These are phyloP conservation scores for Roridomyces roridus DNA, from an alignment of 768 basidiomycete genomes.

Conservation along the genomic window DNA sequence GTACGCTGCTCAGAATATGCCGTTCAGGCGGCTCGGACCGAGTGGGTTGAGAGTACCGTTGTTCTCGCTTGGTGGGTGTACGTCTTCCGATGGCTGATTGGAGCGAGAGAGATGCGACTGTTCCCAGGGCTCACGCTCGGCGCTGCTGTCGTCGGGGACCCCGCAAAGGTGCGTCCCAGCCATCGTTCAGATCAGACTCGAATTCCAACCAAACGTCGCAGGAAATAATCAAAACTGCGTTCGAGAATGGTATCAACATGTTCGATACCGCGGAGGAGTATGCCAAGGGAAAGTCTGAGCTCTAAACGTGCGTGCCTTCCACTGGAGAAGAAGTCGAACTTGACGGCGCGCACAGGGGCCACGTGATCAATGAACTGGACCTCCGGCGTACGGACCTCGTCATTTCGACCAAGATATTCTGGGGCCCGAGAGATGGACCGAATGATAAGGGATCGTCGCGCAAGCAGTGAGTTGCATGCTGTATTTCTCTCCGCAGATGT, in stretches of 20 bases:
- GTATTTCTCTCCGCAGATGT: no score
- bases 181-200: not conserved
- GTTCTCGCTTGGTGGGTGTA: constrained; percentile 24
- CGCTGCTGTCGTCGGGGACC: constrained; percentile 56
- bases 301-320: constrained; percentile 79
- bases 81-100: no score
- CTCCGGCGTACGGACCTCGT: constrained; percentile 71
- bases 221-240: constrained; percentile 84
- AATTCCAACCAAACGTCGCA: constrained; percentile 23
- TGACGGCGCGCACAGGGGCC: no score
- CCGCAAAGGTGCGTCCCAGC: constrained; percentile 43
- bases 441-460: constrained; percentile 63
- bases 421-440: constrained; percentile 66
- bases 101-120: no score
- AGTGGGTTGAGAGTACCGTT: constrained; percentile 23
- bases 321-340: no score
- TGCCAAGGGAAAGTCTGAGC: constrained; percentile 68
- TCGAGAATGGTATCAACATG: constrained; percentile 79
- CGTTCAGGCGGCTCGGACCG: constrained; percentile 18
- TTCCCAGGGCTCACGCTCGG: constrained; percentile 21
- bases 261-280: constrained; percentile 77
- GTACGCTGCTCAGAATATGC: constrained; percentile 12
- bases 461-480: constrained; percentile 69
- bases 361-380: constrained; percentile 76
- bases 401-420: constrained; percentile 84